A percentile compares a stretch with the other conserved stretches of the same genome.
phyloP scores from a whole-genome alignment of 768 basidiomycete species.

The Lentinula edodes region DNA sequence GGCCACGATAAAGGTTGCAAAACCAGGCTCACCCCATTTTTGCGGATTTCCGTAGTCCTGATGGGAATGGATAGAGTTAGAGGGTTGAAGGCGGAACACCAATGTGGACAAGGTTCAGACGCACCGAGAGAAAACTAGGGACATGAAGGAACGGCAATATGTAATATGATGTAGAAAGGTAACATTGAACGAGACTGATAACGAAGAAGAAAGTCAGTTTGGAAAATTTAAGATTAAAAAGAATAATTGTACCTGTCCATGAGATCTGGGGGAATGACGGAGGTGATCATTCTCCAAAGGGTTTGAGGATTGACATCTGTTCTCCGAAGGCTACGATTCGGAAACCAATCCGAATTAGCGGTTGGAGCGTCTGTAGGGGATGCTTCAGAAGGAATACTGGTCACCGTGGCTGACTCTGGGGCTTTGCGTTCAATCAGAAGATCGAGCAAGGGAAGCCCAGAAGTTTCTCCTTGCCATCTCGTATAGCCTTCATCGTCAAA shows the following conservation, averaged over 20 bases:
- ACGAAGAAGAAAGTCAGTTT: constrained; percentile 7
- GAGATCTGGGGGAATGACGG: constrained; percentile 79
- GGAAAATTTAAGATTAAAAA: not conserved
- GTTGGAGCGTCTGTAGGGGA: constrained; percentile 23
- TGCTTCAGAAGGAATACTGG: not conserved
- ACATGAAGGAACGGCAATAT: constrained; percentile 90
- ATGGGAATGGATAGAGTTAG: constrained; percentile 12
- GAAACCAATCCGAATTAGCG: constrained; percentile 67
- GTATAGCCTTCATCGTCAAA: constrained; percentile 86
- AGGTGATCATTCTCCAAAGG: constrained; percentile 83
- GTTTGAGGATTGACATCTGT: constrained; percentile 84
- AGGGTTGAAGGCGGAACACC: not conserved
- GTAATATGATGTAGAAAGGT: constrained; percentile 90
- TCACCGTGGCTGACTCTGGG: constrained; percentile 22
- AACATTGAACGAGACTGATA: constrained; percentile 70
- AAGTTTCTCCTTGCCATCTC: constrained; percentile 90
- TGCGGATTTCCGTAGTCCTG: constrained; percentile 91
- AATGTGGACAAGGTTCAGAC: constrained; percentile 16
- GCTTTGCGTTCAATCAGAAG: constrained; percentile 70
- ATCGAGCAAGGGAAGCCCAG: constrained; percentile 85
- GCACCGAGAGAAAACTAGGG: constrained; percentile 77
- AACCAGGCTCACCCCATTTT: constrained; percentile 95
- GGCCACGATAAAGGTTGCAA: constrained; percentile 90
- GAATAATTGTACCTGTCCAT: constrained; percentile 77
- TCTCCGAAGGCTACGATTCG: constrained; percentile 67